Evolutionary conservation across 108 stramenopile genomes (phyloP), one percentile per base, ranked within the genome.

Genomic region (Fragilaria radians): DNA sequence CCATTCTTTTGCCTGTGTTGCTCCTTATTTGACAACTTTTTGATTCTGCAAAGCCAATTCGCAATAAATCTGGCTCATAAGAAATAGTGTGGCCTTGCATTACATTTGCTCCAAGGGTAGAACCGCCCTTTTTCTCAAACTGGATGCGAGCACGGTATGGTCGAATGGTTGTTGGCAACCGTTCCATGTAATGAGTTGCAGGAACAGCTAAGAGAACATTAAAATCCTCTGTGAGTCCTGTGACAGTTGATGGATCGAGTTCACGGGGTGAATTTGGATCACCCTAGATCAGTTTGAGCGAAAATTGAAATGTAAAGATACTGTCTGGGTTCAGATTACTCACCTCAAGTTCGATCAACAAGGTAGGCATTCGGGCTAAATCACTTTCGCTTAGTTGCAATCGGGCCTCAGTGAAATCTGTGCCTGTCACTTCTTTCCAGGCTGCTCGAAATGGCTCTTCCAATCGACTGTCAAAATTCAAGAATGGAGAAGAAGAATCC

Each of bases 11-110:
- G 11, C 36, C 36, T 42, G 11, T 14, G 14, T 42, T 14, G 7
- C 14, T 42, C 14, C 36, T 14, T 1, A 65, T 52, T 46, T 33
- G 31, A 65, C 77, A 78, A 24, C 58, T 59, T n/a, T 31, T 55
- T 3, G 73, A 61, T 59, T 73, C 77, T 18, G 85, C 88, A 62
- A 93, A 89, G 29, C 88, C 91, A 24, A 93, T 71, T 22, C 74
- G 61, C 49, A 74, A 56, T 23, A 79, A 65, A 24, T 79, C 72
- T 46, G 72, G 54, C 54, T 93, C 89, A 49, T 85, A 93, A 26
- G 80, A 56, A 18, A 85, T 74, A 49, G 86, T 77, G 70, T 93
- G 89, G 1, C 55, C 55, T 4, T 57, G 55, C 55, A 57, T 57
- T 21, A 32, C 73, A 50, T 85, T 85, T 23, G 83, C 83, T n/a